Conservation (phyloP, 31 red algal genomes). For the Endocladia muricata region DNA sequence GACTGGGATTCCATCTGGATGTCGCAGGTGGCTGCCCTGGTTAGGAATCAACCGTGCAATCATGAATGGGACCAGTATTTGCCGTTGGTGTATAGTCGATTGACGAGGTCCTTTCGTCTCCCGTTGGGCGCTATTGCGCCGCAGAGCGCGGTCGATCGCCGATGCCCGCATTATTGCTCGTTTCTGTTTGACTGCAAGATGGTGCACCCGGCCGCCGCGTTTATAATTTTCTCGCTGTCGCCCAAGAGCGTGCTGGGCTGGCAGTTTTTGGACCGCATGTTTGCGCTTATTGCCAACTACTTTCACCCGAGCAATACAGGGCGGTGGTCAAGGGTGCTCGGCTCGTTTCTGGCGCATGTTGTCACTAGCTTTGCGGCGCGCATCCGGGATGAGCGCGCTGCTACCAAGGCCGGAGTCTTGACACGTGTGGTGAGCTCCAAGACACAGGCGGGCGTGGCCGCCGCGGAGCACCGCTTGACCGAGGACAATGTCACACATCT, state of each 20-base stretch:
- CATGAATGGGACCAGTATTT: constrained; percentile 70
- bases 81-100: constrained; percentile 54
- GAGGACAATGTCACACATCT: constrained; percentile 31
- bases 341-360: constrained; percentile 59
- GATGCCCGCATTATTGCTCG: constrained; percentile 57
- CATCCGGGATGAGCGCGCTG: constrained; percentile 56
- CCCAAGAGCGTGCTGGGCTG: constrained; percentile 43
- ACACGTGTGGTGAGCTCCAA: constrained; percentile 43
- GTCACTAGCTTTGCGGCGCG: constrained; percentile 40
- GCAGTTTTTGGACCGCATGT: constrained; percentile 48
- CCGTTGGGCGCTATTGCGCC: constrained; percentile 69
- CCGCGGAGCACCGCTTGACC: constrained; percentile 64
- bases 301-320: constrained; percentile 87
- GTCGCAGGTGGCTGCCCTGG: constrained; percentile 47
- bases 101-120: constrained; percentile 56
- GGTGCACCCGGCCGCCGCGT: constrained; percentile 42
- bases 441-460: constrained; percentile 32
- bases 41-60: constrained; percentile 61
- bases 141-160: constrained; percentile 57
- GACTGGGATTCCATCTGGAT: constrained; percentile 89
- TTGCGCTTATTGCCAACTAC: constrained; percentile 68
- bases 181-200: constrained; percentile 58
- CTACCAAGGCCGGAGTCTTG: constrained; percentile 53
- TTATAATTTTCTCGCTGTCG: constrained; percentile 57
- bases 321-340: constrained; percentile 52